phyloP scores from a whole-genome alignment of 1,139 yeast species.

The Geotrichum carabidarum region DNA sequence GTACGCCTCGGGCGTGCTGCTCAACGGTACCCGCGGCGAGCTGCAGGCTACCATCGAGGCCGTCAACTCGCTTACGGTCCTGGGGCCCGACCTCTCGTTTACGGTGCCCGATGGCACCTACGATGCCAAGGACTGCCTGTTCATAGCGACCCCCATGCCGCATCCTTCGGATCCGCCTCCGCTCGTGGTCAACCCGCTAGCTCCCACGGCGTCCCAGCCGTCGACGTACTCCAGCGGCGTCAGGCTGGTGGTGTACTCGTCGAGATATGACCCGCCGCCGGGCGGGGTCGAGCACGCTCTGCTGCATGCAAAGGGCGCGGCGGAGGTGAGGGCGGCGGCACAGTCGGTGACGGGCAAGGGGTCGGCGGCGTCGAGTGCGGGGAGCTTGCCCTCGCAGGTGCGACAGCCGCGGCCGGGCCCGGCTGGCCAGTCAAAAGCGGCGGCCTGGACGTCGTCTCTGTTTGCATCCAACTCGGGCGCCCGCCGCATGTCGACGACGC shows the following conservation, averaged over 20 bases:
- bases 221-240: constrained; percentile 31
- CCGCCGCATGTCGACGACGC: too few species aligned
- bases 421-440: too few species aligned
- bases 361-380: too few species aligned
- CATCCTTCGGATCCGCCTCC: constrained; percentile 37
- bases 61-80: neutral
- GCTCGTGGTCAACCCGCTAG: constrained; percentile 36
- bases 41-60: constrained; percentile 7
- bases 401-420: too few species aligned
- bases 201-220: constrained; percentile 34
- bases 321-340: neutral
- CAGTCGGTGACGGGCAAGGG: too few species aligned
- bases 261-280: constrained; percentile 16
- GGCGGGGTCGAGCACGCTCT: constrained; percentile 8
- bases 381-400: too few species aligned
- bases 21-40: constrained; percentile 2
- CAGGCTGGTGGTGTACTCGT: constrained; percentile 22
- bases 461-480: too few species aligned
- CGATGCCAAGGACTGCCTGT: constrained; percentile 32
- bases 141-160: constrained; percentile 36
- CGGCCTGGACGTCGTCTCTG: too few species aligned
- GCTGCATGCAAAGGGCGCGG: constrained; percentile 2
- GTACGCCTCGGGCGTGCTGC: constrained; percentile 8
- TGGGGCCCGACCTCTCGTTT: constrained; percentile 18
- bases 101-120: constrained; percentile 35